A percentile compares a stretch with the other conserved stretches of the same genome.
These are phyloP conservation scores for Euphorbia corollata DNA, from an alignment of 441 rosid genomes.

Conservation along the genomic window DNA sequence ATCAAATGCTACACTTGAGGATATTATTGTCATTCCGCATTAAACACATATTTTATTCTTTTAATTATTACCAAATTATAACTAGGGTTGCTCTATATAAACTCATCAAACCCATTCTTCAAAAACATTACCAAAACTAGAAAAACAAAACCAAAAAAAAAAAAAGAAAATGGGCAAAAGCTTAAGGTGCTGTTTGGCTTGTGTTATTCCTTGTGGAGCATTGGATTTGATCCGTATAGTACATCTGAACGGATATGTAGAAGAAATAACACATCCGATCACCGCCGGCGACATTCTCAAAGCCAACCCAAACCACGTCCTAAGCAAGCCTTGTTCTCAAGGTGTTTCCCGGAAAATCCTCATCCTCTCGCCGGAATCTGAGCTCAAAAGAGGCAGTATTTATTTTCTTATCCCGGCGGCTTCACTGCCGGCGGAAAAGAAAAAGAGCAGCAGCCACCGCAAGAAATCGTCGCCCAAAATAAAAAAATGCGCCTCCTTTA, in stretches of 20 bases:
- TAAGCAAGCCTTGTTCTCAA: slow-evolving; percentile 70
- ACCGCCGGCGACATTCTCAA: slow-evolving; percentile 73
- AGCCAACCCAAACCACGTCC: slow-evolving; percentile 72
- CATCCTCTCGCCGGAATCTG: slow-evolving; percentile 75
- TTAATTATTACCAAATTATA: background rate
- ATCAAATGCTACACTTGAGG: background rate
- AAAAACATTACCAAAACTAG: slow-evolving; percentile 10
- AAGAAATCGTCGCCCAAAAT: slow-evolving; percentile 23
- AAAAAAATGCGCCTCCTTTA: slow-evolving; percentile 4
- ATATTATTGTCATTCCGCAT: background rate
- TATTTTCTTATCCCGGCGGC: slow-evolving; percentile 70
- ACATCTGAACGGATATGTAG: slow-evolving; percentile 73
- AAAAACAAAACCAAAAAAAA: background rate
- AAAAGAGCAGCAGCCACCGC: slow-evolving; percentile 8
- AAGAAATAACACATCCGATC: slow-evolving; percentile 62
- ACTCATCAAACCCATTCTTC: slow-evolving; percentile 9
- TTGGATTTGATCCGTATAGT: slow-evolving; percentile 86
- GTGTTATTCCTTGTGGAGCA: slow-evolving; percentile 90
- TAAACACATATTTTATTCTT: background rate
- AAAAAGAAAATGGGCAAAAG: slow-evolving; percentile 62
- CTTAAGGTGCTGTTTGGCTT: slow-evolving; percentile 81
- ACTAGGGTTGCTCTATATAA: slow-evolving; percentile 26
- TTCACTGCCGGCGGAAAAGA: slow-evolving; percentile 49
- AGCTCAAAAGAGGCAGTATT: slow-evolving; percentile 79
- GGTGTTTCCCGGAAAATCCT: slow-evolving; percentile 65